Conservation (phyloP, 495 filamentous ascomycete species). For the Pseudomonodictys pantanalensis region DNA sequence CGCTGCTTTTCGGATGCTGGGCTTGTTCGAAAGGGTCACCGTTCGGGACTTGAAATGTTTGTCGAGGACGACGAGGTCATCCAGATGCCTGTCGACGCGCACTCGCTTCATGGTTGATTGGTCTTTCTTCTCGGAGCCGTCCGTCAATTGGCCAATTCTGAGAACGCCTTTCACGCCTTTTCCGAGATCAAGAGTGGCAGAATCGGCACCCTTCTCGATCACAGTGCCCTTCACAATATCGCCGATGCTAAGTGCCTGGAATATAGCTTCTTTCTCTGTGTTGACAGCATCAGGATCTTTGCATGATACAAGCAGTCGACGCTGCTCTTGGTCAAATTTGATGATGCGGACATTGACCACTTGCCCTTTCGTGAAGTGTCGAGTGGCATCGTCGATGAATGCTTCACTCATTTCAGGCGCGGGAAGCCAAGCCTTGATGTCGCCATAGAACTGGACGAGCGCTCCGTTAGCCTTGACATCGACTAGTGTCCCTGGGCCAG, state of each 20-base stretch:
- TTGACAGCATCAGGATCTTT: constrained; percentile 79
- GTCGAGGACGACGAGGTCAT: constrained; percentile 77
- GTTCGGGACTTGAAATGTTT: constrained; percentile 71
- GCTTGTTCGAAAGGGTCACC: constrained; percentile 74
- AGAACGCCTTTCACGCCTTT: constrained; percentile 71
- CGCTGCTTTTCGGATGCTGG: constrained; percentile 72
- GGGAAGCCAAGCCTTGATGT: constrained; percentile 78
- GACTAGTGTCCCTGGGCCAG: constrained; percentile 80
- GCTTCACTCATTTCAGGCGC: constrained; percentile 97
- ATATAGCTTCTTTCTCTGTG: constrained; percentile 67
- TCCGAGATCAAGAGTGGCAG: constrained; percentile 72
- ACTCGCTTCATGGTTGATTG: constrained; percentile 71
- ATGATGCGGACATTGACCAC: constrained; percentile 83
- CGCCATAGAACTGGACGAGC: constrained; percentile 88
- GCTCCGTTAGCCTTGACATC: constrained; percentile 75
- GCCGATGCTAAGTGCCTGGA: constrained; percentile 68
- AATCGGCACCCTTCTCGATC: constrained; percentile 78
- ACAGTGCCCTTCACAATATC: constrained; percentile 72
- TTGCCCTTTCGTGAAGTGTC: constrained; percentile 87
- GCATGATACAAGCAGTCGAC: constrained; percentile 83
- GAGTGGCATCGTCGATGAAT: constrained; percentile 80
- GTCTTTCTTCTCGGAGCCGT: constrained; percentile 74
- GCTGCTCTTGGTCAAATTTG: constrained; percentile 67
- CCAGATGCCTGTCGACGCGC: constrained; percentile 73
- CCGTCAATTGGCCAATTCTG: constrained; percentile 72